These are phyloP conservation scores for Melampsora abietis-canadensis DNA, from an alignment of 1,284 basidiomycete genomes.

Conservation along the genomic window DNA sequence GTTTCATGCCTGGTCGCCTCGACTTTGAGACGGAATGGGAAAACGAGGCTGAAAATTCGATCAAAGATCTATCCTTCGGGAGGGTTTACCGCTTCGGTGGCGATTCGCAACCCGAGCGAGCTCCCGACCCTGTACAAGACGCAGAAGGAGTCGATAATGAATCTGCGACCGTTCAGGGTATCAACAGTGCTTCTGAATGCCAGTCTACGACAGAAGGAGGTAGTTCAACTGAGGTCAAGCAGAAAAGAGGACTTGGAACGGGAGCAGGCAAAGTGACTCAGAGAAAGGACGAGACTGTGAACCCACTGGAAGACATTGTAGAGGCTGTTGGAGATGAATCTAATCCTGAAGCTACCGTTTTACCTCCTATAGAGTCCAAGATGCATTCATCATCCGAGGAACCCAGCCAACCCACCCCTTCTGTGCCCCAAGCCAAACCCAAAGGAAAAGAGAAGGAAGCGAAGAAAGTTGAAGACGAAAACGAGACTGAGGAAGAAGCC, in stretches of 20 bases:
- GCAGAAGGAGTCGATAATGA: conserved; percentile 33
- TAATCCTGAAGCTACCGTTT: conserved; percentile 19
- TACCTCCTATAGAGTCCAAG: conserved; percentile 1
- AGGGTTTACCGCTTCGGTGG: conserved; percentile 80
- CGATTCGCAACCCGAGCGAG: conserved; percentile 70
- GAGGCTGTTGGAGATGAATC: conserved; percentile 6
- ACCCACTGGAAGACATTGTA: conserved; percentile 3
- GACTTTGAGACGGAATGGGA: conserved; percentile 97
- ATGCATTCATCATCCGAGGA: conserved; percentile 26
- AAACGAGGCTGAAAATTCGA: conserved; percentile 89
- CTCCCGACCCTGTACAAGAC: conserved; percentile 54
- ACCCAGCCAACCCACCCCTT: background rate
- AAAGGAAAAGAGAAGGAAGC: conserved; percentile 62
- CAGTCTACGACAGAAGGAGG: conserved; percentile 49
- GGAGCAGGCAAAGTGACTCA: conserved; percentile 47
- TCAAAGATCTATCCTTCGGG: conserved; percentile 96
- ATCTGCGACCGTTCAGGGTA: conserved; percentile 17
- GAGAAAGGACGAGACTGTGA: conserved; percentile 43
- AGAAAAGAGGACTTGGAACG: conserved; percentile 47
- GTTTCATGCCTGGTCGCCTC: conserved; percentile 89
- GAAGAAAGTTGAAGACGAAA: conserved; percentile 57
- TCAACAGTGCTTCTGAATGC: conserved; percentile 48
- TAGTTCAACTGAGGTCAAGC: conserved; percentile 46
- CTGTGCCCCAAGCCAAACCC: background rate
- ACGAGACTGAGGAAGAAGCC: conserved; percentile 60